Conservation (phyloP, 2,329 filamentous ascomycete genomes). For the Neocatenulostroma microsporum region DNA sequence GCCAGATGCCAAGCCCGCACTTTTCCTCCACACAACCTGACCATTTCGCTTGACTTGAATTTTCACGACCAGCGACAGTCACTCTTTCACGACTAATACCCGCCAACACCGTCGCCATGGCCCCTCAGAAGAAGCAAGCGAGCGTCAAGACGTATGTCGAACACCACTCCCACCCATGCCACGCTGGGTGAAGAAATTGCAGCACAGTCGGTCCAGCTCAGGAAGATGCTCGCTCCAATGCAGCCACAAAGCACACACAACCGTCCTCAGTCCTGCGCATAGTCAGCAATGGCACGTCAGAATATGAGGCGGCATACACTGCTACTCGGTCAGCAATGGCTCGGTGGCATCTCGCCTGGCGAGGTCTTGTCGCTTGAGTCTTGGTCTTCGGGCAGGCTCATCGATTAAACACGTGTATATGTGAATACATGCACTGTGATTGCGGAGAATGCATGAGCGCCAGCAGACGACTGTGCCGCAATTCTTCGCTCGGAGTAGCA, state of each 20-base stretch:
- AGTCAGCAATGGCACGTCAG: constrained; percentile 30
- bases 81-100: constrained; percentile 30
- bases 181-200: constrained; percentile 44
- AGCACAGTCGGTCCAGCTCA: constrained; percentile 81
- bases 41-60: constrained; percentile 2
- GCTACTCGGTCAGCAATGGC: constrained; percentile 18
- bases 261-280: constrained; percentile 29
- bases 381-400: constrained; percentile 44
- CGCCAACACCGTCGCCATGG: constrained; percentile 45
- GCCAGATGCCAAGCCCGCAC: too few relatives aligned
- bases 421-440: constrained; percentile 34
- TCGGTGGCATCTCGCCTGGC: constrained; percentile 22
- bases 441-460: constrained; percentile 38
- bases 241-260: constrained; percentile 20
- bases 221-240: constrained; percentile 37
- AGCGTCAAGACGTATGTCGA: constrained; percentile 51
- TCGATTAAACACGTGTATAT: too few relatives aligned
- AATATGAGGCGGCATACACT: constrained; percentile 23
- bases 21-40: too few relatives aligned
- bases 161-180: constrained; percentile 4
- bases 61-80: constrained; percentile 16
- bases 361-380: constrained; percentile 24
- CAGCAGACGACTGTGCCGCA: constrained; percentile 85
- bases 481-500: constrained; percentile 66
- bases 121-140: constrained; percentile 33